Evolutionary conservation across 2,329 filamentous ascomycete species (phyloP), one percentile per base, ranked within the genome.

Genomic region (Orbilia quercus): DNA sequence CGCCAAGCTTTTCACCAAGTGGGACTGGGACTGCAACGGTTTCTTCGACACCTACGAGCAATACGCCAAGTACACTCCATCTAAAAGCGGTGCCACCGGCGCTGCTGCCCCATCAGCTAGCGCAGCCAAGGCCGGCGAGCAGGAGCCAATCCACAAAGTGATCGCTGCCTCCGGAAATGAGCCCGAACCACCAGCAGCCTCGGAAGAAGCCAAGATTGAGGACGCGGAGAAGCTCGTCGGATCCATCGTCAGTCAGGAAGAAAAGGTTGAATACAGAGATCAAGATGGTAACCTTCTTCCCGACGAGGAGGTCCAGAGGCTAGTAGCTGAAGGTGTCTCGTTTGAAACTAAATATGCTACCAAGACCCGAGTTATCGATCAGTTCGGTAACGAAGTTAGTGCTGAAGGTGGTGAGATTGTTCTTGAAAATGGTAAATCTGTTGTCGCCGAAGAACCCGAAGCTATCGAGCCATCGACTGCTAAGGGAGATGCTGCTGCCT

Each of bases 11-110:
- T 89, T 98, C 79, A 84, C 86, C 69, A 89, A 88, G 1, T 99
- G 95, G 95, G 95, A 99, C 80, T 99, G 94, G 86, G 95, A 99
- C 81, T 99, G 95, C 86, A 96, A 96, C 81, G 93, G 87, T 72
- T 99, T 99, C 84, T 74, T 74, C 25, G 62, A 74, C 50, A 67
- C 38, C 23, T 72, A 72, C 44, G 67, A 72, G 31, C 44, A 72
- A 20, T 72, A 72, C n/a, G 34, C 57, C 25, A 58, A 53, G 31
- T 72, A 72, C 38, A 72, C 67, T 9, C 67, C 67, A 23, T 23
- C 67, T 18, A 72, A 72, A 51, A 40, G 57, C 25, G 64, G 60
- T 34, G 62, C 47, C 16, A 67, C 69, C 11, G 55, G 51, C 23
- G 20, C 57, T 31, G 55, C 40, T n/a, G 28, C 60, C 28, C 28